Evolutionary conservation across 1,284 basidiomycete species (phyloP), one percentile per base, ranked within the genome.

Genomic region (Malassezia nana): DNA sequence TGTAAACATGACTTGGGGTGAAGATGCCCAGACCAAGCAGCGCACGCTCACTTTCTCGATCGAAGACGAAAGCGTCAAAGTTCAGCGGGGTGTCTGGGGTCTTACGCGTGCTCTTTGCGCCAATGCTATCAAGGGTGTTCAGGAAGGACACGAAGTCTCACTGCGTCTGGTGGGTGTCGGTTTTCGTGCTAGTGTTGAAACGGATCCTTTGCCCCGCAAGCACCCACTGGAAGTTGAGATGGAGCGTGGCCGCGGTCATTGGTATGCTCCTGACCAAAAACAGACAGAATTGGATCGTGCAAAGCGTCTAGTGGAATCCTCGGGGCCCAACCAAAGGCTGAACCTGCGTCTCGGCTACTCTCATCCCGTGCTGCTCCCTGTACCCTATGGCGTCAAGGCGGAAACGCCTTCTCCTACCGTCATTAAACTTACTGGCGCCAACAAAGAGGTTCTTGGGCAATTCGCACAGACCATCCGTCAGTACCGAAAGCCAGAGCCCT

Each of bases 91-190:
- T 45, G 84, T 89, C 78, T 98, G 92, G 92, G 92, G 92, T 10
- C 82, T 88, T 38, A 92, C 89, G 2, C 83, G 92, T 44, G 86
- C 89, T 0, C 80, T 91, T 55, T 84, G 95, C 69, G 78, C 80
- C 61, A 98, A 98, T 71, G 91, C 91, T 15, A 81, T 96, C 59
- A 79, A 79, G 15, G 94, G 94, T 46, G 90, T 96, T 77, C 84
- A 86, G 1, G 81, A 84, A 58, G 91, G 91, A 1, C 96, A 89
- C 77, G 81, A 79, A 0, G 79, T 87, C 7, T 83, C 86, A 12
- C 75, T 98, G 18, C 84, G 84, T 62, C 81, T 98, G 54, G 92
- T 96, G 55, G 94, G 92, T 31, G 91, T 98, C 35, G 92, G 92
- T 1, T 98, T 90, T 77, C 81, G 92, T 70, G 91, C 84, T 3